A percentile compares a stretch with the other conserved stretches of the same genome.
These are phyloP conservation scores for Populus tremula DNA, from an alignment of 345 rosid genomes.

Conservation along the genomic window DNA sequence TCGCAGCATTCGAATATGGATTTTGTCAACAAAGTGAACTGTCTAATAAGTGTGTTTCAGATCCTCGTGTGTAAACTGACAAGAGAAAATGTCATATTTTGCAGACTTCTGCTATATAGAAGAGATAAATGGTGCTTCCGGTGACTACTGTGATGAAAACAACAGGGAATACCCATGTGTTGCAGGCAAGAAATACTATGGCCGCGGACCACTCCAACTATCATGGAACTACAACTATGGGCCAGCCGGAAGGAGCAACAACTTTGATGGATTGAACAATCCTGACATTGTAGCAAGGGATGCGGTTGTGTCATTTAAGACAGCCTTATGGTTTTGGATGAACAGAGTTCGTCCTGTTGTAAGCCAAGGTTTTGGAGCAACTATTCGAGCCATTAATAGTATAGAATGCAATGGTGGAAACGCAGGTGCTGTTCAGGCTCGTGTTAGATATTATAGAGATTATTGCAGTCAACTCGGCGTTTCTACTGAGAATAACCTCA, in stretches of 20 bases:
- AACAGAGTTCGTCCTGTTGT: slow-evolving; percentile 43
- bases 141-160: slow-evolving; percentile 42
- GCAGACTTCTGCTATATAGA: slow-evolving; percentile 57
- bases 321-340: slow-evolving; percentile 80
- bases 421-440: slow-evolving; percentile 34
- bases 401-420: slow-evolving; percentile 54
- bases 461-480: slow-evolving; percentile 55
- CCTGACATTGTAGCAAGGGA: slow-evolving; percentile 63
- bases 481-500: slow-evolving; percentile 52
- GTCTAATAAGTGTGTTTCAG: no score
- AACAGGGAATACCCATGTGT: slow-evolving; percentile 51
- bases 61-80: no score
- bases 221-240: slow-evolving; percentile 70
- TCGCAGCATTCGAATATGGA: no score
- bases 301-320: slow-evolving; percentile 53
- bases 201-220: slow-evolving; percentile 65
- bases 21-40: no score
- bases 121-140: slow-evolving; percentile 46
- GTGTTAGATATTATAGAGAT: slow-evolving; percentile 45
- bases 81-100: not conserved
- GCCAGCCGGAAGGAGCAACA: slow-evolving; percentile 43
- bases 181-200: slow-evolving; percentile 51
- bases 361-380: slow-evolving; percentile 66
- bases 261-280: slow-evolving; percentile 51
- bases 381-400: slow-evolving; percentile 59